phyloP scores from a whole-genome alignment of 192 early-diverging fungal genomes.

The Coemansia furcata region DNA sequence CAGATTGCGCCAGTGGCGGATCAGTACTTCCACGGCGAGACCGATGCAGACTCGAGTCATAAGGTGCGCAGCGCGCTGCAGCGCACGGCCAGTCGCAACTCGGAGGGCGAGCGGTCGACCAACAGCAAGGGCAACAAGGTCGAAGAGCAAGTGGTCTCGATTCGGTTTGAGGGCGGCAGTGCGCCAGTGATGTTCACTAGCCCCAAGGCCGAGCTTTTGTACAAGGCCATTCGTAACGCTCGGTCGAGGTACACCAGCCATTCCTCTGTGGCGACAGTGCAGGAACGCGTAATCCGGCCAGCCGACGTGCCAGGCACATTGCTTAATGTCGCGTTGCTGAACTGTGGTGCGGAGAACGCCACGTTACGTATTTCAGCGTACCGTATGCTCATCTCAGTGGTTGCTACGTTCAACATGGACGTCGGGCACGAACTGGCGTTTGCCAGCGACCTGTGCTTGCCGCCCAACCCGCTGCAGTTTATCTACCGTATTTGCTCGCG shows the following conservation, averaged over 20 bases:
- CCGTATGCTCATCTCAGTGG: conserved; percentile 84
- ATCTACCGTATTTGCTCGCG: conserved; percentile 78
- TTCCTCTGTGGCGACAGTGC: conserved; percentile 50
- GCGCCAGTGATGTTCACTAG: conserved; percentile 66
- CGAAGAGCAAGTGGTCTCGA: conserved; percentile 67
- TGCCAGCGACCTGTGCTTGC: conserved; percentile 83
- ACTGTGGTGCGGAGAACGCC: conserved; percentile 81
- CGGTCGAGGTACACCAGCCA: conserved; percentile 66
- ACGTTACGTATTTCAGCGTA: conserved; percentile 81
- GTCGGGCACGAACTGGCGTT: conserved; percentile 76
- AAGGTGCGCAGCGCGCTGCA: conserved; percentile 36
- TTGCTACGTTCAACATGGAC: conserved; percentile 79
- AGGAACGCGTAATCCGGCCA: conserved; percentile 77
- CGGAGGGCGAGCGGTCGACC: conserved; percentile 34
- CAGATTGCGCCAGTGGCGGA: conserved; percentile 25
- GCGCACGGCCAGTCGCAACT: conserved; percentile 54
- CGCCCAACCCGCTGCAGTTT: conserved; percentile 85
- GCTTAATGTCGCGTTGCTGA: conserved; percentile 89
- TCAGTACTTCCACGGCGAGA: conserved; percentile 6
- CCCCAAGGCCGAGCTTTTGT: conserved; percentile 68
- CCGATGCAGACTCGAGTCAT: conserved; percentile 5
- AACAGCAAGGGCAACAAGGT: conserved; percentile 1
- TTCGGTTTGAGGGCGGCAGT: conserved; percentile 72
- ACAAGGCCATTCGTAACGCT: conserved; percentile 68
- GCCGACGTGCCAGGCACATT: conserved; percentile 88